Conservation (phyloP, 176 grass and related monocot genomes). For the Oryza officinalis region DNA sequence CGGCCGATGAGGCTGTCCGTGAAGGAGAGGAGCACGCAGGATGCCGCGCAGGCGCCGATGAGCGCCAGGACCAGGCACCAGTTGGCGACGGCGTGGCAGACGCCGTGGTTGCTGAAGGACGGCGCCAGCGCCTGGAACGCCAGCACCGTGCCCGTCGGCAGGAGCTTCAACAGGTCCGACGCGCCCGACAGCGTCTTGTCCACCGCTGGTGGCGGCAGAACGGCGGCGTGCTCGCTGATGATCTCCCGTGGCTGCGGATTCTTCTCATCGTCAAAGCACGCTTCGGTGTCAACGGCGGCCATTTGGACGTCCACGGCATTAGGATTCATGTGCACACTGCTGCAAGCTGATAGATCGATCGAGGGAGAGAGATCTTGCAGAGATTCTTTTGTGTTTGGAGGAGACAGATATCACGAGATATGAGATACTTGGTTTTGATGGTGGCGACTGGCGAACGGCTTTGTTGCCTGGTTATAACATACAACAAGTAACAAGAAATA, state of each 20-base stretch:
- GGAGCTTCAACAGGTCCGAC: conserved; percentile 60
- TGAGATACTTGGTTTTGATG: too few species aligned
- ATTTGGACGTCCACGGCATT: background rate
- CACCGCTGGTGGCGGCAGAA: background rate
- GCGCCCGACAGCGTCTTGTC: conserved; percentile 48
- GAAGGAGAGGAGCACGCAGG: conserved; percentile 61
- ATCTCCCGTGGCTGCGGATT: background rate
- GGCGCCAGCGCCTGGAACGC: conserved; percentile 66
- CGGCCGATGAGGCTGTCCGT: conserved; percentile 63
- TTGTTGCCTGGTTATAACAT: background rate
- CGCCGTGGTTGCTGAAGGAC: conserved; percentile 68
- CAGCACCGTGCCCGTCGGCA: conserved; percentile 60
- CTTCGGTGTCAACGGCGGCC: background rate
- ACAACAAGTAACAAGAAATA: background rate
- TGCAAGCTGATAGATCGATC: background rate
- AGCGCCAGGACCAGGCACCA: conserved; percentile 37
- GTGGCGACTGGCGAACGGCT: background rate
- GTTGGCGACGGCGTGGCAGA: conserved; percentile 40
- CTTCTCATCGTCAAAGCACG: background rate
- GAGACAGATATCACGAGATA: background rate
- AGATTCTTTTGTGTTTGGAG: background rate
- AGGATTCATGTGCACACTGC: background rate
- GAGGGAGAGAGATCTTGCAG: background rate
- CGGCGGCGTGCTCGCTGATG: background rate
- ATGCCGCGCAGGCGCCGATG: conserved; percentile 36